A percentile compares a stretch with the other conserved stretches of the same genome.
Conservation (phyloP, 2,329 filamentous ascomycete genomes). For the Ophiocordyceps unilateralis region DNA sequence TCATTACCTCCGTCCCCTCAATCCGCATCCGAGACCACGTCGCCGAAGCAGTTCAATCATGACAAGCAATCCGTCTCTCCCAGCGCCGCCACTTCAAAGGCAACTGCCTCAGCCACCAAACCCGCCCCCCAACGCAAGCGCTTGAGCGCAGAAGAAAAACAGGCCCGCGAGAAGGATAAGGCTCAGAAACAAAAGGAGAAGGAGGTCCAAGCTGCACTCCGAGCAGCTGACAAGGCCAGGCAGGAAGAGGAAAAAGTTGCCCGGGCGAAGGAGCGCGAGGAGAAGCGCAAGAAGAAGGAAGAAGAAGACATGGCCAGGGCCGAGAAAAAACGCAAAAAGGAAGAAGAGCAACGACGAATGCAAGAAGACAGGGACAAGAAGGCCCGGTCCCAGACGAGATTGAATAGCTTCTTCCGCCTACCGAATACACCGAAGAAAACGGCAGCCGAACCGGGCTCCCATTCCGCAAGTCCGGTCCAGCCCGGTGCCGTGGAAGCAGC, state of each 20-base stretch:
- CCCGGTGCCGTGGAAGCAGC: conserved; percentile 5
- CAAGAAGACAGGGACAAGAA: conserved; percentile 30
- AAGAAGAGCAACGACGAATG: conserved; percentile 23
- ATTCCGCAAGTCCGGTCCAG: conserved; percentile 13
- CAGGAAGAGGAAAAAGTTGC: conserved; percentile 21
- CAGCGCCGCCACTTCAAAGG: conserved; percentile 4
- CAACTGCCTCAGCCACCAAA: conserved; percentile 4
- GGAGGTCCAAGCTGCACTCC: conserved; percentile 17
- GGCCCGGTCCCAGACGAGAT: conserved; percentile 27
- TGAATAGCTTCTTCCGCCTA: conserved; percentile 29
- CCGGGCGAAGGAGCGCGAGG: conserved; percentile 19
- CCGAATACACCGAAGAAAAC: conserved; percentile 24
- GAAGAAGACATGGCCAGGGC: conserved; percentile 22
- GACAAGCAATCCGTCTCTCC: conserved; percentile 7
- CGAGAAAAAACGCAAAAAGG: conserved; percentile 31
- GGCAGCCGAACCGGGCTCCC: conserved; percentile 13
- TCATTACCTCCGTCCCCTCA: conserved; percentile 18
- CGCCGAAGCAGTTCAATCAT: conserved; percentile 1
- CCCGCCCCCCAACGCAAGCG: conserved; percentile 24
- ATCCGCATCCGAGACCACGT: conserved; percentile 12
- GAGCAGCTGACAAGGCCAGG: conserved; percentile 18
- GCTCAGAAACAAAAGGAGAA: conserved; percentile 18
- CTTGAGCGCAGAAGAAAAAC: conserved; percentile 18
- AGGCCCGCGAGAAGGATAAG: conserved; percentile 13
- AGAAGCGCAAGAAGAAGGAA: conserved; percentile 23